Evolutionary conservation across 768 basidiomycete genomes (phyloP), one percentile per base, ranked within the genome.

Genomic region (Clavulina sp.): DNA sequence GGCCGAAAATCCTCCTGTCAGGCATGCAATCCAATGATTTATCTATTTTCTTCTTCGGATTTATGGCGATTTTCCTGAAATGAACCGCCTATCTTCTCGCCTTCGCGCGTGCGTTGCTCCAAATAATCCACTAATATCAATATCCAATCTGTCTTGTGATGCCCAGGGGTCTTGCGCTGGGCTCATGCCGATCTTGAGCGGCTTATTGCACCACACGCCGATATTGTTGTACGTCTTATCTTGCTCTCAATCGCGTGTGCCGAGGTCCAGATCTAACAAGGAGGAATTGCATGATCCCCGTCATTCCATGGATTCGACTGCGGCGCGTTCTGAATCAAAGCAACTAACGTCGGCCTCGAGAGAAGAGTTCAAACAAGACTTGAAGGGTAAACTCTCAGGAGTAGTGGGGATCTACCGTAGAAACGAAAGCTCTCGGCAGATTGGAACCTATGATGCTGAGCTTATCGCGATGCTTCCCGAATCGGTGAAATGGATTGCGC

Each of bases 401-500:
- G 72, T 75, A 0, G 73, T 80, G 7, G 89, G 76, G 13, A 79
- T 95, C 51, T 92, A 86, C 68, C 73, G 84, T 38, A 74, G 84
- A 63, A 83, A 84, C 64, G 65, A 67, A 26, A 84, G 82, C 4
- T 68, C 76, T 4, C 65, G 70, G 46, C 67, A 64, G 36, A 78
- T 89, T 58, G 88, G 85, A 19, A 66, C 76, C 16, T 89, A 88
- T 60, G 85, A 95, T 63, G 74, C 76, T 62, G 82, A 81, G 56
- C 70, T 93, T 57, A 71, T 95, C 57, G 64, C 70, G 47, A 75
- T 73, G 0, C 69, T 95, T 6, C 79, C 86, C 1, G 55, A 70
- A 1, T 71, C 69, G 19, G 72, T 92, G 56, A 79, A 80, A 60
- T 89, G 83, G 80, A 86, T 93, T 61, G 84, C 81, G 1, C 88